These are phyloP conservation scores for Diutina rugosa DNA, from an alignment of 1,139 yeast genomes.

Conservation along the genomic window DNA sequence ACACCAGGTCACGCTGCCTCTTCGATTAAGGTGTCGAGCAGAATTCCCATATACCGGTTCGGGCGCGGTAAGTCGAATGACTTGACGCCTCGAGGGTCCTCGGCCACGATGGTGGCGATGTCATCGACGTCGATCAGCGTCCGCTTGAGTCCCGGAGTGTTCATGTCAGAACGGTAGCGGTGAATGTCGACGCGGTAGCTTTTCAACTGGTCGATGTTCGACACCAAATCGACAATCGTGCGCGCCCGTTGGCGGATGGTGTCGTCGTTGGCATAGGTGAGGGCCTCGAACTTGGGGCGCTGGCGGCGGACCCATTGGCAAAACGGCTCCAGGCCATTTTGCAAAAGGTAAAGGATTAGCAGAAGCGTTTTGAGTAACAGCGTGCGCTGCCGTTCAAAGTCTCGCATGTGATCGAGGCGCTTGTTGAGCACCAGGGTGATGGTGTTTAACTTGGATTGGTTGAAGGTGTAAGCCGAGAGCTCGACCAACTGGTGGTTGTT, in stretches of 20 bases:
- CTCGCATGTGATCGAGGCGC: background rate
- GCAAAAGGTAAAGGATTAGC: background rate
- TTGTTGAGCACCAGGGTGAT: background rate
- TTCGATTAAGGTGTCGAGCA: constrained; percentile 1
- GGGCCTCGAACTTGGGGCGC: background rate
- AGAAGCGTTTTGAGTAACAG: background rate
- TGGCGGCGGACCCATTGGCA: background rate
- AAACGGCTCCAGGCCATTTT: background rate
- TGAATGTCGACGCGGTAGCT: background rate
- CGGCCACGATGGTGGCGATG: background rate
- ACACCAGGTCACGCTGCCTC: background rate
- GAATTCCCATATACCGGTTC: background rate
- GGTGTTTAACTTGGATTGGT: background rate
- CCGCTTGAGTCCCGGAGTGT: constrained; percentile 1
- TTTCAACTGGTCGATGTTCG: background rate
- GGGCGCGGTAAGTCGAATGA: background rate
- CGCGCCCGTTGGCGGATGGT: background rate
- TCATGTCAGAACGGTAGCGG: constrained; percentile 1
- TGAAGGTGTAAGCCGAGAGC: background rate
- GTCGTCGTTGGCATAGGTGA: background rate
- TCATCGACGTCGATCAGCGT: background rate
- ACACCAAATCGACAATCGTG: background rate
- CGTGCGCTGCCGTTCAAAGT: background rate
- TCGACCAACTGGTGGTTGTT: background rate
- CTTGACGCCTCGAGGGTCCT: constrained; percentile 1